Conservation (phyloP, 257 asterid species). For the Jasminum sambac region DNA sequence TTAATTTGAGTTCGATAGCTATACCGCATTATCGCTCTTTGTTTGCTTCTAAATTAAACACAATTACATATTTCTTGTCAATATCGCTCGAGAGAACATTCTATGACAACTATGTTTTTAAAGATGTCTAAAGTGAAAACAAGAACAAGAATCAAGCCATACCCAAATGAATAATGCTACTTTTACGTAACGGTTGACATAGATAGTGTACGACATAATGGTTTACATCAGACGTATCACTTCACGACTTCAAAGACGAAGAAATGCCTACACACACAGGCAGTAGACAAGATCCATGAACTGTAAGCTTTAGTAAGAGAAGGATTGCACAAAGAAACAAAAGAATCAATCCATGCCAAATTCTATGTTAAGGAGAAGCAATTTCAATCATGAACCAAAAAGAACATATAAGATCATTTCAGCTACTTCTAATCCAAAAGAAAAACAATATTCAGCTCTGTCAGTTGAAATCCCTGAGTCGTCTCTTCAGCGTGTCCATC, state of each 20-base stretch:
- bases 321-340: background rate
- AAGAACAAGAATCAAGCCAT: background rate
- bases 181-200: too few relatives aligned
- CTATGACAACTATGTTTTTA: background rate
- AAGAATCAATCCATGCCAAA: background rate
- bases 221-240: too few relatives aligned
- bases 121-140: background rate
- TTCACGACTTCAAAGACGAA: too few relatives aligned
- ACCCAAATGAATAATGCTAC: background rate
- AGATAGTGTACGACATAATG: too few relatives aligned
- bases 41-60: background rate
- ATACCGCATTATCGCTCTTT: too few relatives aligned
- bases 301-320: background rate
- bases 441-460: background rate
- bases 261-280: background rate
- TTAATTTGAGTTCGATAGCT: too few relatives aligned
- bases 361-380: background rate
- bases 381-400: background rate
- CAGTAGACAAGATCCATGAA: background rate
- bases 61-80: background rate
- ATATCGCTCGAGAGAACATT: background rate
- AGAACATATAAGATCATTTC: background rate
- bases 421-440: constrained; percentile 12
- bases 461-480: constrained; percentile 51
- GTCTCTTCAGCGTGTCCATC: constrained; percentile 45